These are phyloP conservation scores for Clonostachys rosea DNA, from an alignment of 2,329 filamentous ascomycete species.

Conservation along the genomic window DNA sequence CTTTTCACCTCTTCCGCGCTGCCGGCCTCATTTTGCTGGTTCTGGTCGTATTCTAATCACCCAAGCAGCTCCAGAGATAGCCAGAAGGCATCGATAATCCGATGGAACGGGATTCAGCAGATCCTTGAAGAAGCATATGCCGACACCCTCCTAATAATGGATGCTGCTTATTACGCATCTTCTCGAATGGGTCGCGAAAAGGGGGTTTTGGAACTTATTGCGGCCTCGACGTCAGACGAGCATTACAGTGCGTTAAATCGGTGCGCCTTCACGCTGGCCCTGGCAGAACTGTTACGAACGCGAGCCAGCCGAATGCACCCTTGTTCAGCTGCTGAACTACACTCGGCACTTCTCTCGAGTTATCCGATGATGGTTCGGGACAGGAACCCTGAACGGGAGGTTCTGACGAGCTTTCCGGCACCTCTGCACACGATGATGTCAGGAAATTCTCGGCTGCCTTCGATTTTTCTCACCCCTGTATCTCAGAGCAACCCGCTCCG, in stretches of 20 bases:
- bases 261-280: slow-evolving; percentile 44
- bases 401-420: slow-evolving; percentile 42
- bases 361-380: slow-evolving; percentile 50
- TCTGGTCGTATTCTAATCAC: slow-evolving; percentile 9
- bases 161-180: slow-evolving; percentile 52
- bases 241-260: slow-evolving; percentile 41
- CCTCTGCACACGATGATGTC: slow-evolving; percentile 53
- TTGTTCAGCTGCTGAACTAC: slow-evolving; percentile 47
- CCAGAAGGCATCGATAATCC: slow-evolving; percentile 38
- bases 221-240: slow-evolving; percentile 49
- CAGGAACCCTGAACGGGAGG: slow-evolving; percentile 38
- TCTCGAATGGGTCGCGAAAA: slow-evolving; percentile 44
- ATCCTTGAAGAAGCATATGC: slow-evolving; percentile 49
- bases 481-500: slow-evolving; percentile 31
- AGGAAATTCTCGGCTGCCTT: slow-evolving; percentile 47
- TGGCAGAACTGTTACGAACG: slow-evolving; percentile 44
- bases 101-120: slow-evolving; percentile 53
- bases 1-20: not conserved
- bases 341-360: slow-evolving; percentile 44
- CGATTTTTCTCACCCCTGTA: slow-evolving; percentile 49
- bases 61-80: slow-evolving; percentile 38
- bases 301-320: slow-evolving; percentile 37
- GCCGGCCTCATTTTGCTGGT: not conserved
- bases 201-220: slow-evolving; percentile 52
- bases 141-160: slow-evolving; percentile 54